Base-by-base conservation (phyloP, 148 eudicot genomes). In the Rheum nobile region DNA sequence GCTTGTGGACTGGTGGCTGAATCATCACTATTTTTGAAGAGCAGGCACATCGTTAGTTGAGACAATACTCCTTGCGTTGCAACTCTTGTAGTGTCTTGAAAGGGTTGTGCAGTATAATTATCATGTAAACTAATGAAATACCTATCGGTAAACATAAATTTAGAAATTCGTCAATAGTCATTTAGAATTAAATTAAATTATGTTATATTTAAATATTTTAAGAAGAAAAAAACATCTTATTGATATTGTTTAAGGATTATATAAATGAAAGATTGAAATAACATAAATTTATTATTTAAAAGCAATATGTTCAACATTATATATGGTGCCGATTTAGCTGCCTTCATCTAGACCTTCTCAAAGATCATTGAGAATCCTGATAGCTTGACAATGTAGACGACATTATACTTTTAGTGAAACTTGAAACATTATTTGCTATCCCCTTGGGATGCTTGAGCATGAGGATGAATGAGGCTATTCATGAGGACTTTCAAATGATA, bases 291-390 rank as follows among this genome's bases (percentile, higher is more conserved):
- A n/a, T n/a, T n/a, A n/a, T n/a, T n/a, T n/a, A n/a, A n/a, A n/a
- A n/a, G n/a, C n/a, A n/a, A n/a, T n/a, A n/a, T n/a, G n/a, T n/a
- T n/a, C n/a, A n/a, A n/a, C n/a, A 79, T 90, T 69, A 79, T 92
- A 70, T 92, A 92, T 71, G 96, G 96, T 11, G 98, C 96, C 55
- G 96, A 93, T 82, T 84, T 93, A 85, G 94, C 96, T 57, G 98
- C 90, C 61, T 93, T 93, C 92, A 91, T 93, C 72, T 89, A 93
- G 79, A 93, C 96, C 76, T 93, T 93, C 79, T 79, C 96, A 67
- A 93, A 89, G 81, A 90, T 93, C 74, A 76, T 90, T 74, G 83
- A 87, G 81, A 85, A 86, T 68, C 98, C 98, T 29, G 96, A 93
- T n/a, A 87, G 86, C 82, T 80, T 93, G 78, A 90, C 98, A 71